Evolutionary conservation across 371 early-diverging fungal species (phyloP), one percentile per base, ranked within the genome.

Genomic region (Syncephalis fuscata): DNA sequence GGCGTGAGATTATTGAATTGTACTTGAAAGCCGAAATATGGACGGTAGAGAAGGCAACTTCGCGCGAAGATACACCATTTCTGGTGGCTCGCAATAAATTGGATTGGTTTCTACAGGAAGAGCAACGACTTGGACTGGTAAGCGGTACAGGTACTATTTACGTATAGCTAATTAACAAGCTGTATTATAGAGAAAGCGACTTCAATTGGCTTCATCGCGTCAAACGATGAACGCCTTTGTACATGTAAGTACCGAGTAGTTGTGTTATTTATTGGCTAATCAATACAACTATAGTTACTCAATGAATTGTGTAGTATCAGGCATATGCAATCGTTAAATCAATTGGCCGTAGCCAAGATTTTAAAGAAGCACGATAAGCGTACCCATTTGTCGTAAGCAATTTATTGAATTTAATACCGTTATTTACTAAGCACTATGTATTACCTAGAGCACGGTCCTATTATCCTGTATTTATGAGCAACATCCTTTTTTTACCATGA

Each of bases 321-420:
- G 45, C 77, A 75, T 45, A 78, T 82, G 54, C 75, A 78, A 50
- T 65, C 68, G 20, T 54, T 87, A 44, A 87, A 87, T 61, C 74
- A 76, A 36, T 77, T 76, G 3, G 84, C 82, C 2, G 73, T 86
- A 55, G 68, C 73, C 45, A 87, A 87, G 60, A 82, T 85, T 10
- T 59, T 87, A 17, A 87, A 87, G 60, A 85, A 85, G 56, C 85
- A 85, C 45, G 88, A 87, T 58, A 87, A 87, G 57, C 76, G 78
- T 40, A 80, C 85, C 21, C 79, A 76, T 8, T 48, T 87, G 24
- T 62, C 52, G 71, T 71, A 63, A 50, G 67, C 45, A 23, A 42
- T 32, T 4, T 1, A 8, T 16, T 19, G 40, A 43, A 11, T 45
- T 45, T 38, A 50, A 15, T 21, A 7, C 22, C 26, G 2, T 19